Evolutionary conservation across 192 early-diverging fungal species (phyloP), one percentile per base, ranked within the genome.

Genomic region (Coemansia sp.): DNA sequence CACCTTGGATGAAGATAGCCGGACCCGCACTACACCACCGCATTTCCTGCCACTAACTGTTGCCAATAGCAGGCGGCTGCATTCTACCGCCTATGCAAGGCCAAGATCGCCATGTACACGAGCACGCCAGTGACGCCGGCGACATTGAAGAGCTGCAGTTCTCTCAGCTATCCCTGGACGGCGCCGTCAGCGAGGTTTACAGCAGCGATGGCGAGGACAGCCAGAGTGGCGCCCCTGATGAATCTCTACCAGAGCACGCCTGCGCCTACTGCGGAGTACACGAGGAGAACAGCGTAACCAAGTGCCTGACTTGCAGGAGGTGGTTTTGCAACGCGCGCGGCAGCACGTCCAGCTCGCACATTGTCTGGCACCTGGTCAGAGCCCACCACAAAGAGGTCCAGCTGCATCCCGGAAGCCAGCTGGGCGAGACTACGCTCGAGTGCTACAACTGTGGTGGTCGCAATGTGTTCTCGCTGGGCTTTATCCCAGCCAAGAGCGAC

Each of bases 291-390:
- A 88, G 93, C 0, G 96, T 98, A 6, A 91, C 93, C 56, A 94
- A 96, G 82, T 99, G 98, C 76, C 87, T 96, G 35, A 87, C 85
- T 0, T 99, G 98, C 83, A 89, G 87, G 56, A 90, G 92, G 54
- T 99, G 96, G 96, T 98, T 99, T 73, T 99, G 97, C 77, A 99
- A 99, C 70, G 87, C 92, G 15, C 88, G 94, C 36, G 93, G 94
- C 25, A 90, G 89, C 61, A 94, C 92, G 1, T 90, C 92, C 6
- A 96, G 94, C 41, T 92, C 97, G 12, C 97, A 99, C 70, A 97
- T 98, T 56, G 90, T 99, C 62, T 94, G 90, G 68, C 97, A 99
- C 69, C 76, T 99, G 45, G 96, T 98, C 31, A 86, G 87, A 32
- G 91, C 96, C 22, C 91, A 92, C 62, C 97, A 99, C 83, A 95